Conservation (phyloP, 2,329 filamentous ascomycete species). For the Aspergillus ochraceoroseus region DNA sequence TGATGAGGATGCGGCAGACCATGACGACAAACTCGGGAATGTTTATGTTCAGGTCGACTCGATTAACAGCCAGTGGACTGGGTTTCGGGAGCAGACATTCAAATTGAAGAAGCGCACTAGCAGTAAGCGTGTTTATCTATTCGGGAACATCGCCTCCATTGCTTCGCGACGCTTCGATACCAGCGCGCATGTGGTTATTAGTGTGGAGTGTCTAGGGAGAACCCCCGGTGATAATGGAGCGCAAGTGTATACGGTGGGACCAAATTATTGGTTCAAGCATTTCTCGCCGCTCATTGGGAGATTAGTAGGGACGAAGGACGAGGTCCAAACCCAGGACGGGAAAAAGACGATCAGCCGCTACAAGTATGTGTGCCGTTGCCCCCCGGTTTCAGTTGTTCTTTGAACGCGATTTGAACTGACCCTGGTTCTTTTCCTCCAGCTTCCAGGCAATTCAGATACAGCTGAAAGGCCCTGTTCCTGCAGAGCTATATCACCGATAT, state of each 20-base stretch:
- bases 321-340: conserved; percentile 51
- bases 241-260: conserved; percentile 72
- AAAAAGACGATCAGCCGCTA: conserved; percentile 64
- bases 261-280: conserved; percentile 72
- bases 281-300: conserved; percentile 85
- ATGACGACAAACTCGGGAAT: conserved; percentile 83
- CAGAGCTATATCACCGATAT: conserved; percentile 79
- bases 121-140: conserved; percentile 77
- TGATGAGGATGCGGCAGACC: conserved; percentile 82
- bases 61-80: conserved; percentile 62
- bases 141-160: conserved; percentile 63
- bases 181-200: conserved; percentile 65
- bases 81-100: conserved; percentile 61
- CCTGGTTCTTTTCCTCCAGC: conserved; percentile 42
- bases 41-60: conserved; percentile 63
- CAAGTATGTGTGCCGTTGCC: conserved; percentile 54
- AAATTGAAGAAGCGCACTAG: conserved; percentile 72
- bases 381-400: too few species aligned
- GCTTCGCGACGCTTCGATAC: conserved; percentile 60
- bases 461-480: conserved; percentile 73
- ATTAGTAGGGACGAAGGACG: conserved; percentile 66
- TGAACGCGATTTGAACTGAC: too few species aligned
- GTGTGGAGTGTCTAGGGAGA: conserved; percentile 69
- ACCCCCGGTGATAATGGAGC: conserved; percentile 63
- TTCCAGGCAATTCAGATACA: conserved; percentile 94